These are phyloP conservation scores for Fabrea salina DNA, from an alignment of 169 alveolate genomes.

Conservation along the genomic window DNA sequence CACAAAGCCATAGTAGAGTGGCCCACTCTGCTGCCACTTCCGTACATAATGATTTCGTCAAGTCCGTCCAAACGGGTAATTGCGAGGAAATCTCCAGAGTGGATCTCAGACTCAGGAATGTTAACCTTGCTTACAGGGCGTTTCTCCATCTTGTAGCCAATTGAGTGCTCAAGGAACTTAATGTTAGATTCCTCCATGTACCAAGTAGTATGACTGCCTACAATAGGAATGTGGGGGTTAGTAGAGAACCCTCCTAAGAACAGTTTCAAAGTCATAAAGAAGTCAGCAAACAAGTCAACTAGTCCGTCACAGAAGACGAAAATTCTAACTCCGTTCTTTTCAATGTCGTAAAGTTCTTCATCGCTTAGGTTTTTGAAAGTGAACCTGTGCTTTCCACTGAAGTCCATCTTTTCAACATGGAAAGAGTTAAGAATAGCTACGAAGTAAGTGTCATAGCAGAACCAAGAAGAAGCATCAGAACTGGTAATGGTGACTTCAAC, in stretches of 20 bases:
- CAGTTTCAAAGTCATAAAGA: slow-evolving; percentile 48
- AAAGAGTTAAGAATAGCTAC: background rate
- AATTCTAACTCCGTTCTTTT: slow-evolving; percentile 56
- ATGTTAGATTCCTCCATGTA: slow-evolving; percentile 63
- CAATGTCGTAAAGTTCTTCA: slow-evolving; percentile 55
- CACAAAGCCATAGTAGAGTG: slow-evolving; percentile 72
- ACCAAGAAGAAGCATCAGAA: background rate
- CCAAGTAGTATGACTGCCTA: slow-evolving; percentile 62
- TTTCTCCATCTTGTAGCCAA: slow-evolving; percentile 57
- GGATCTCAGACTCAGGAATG: slow-evolving; percentile 54
- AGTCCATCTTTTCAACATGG: background rate
- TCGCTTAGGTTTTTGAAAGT: slow-evolving; percentile 47
- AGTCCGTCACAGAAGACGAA: slow-evolving; percentile 70
- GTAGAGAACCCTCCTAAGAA: slow-evolving; percentile 74
- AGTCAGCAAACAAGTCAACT: slow-evolving; percentile 50
- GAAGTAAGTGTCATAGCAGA: slow-evolving; percentile 21
- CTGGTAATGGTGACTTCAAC: background rate
- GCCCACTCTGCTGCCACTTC: slow-evolving; percentile 73
- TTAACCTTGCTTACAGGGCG: slow-evolving; percentile 53
- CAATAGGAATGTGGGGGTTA: slow-evolving; percentile 55
- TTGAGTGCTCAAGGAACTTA: slow-evolving; percentile 55
- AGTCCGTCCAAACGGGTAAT: slow-evolving; percentile 82
- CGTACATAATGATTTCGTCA: slow-evolving; percentile 77
- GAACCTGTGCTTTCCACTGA: slow-evolving; percentile 40
- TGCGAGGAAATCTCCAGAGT: slow-evolving; percentile 79